phyloP scores from a whole-genome alignment of 139 green algal genomes.

The Coelastrella sp. region DNA sequence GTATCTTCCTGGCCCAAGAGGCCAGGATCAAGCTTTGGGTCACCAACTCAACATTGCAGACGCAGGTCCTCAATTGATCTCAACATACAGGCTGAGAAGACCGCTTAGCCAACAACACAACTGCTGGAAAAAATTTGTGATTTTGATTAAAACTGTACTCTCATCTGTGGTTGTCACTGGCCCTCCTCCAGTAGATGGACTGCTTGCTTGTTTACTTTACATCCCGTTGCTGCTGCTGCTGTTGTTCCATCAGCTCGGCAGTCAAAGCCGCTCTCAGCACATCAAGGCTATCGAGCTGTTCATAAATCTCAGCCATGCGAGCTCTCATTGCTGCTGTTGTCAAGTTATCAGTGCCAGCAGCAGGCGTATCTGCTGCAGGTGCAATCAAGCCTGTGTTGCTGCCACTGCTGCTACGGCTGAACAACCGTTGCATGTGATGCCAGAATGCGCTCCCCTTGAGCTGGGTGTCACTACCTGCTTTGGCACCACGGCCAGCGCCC shows the following conservation, averaged over 20 bases:
- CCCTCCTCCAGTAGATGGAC: not conserved
- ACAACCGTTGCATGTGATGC: too few relatives aligned
- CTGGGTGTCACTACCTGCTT: too few relatives aligned
- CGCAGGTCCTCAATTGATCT: too few relatives aligned
- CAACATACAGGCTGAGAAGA: not conserved
- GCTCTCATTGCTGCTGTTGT: not conserved
- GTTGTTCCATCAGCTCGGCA: conserved; percentile 20
- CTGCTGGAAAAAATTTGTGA: not conserved
- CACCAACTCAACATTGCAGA: too few relatives aligned
- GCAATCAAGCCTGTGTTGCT: not conserved
- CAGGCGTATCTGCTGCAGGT: not conserved
- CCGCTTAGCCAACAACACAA: not conserved
- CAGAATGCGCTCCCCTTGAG: too few relatives aligned
- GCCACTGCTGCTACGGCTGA: not conserved
- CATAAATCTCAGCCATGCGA: conserved; percentile 12
- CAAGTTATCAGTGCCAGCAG: not conserved
- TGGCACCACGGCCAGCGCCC: not conserved
- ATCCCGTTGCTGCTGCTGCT: not conserved
- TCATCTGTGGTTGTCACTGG: not conserved
- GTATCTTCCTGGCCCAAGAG: too few relatives aligned
- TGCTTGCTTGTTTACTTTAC: not conserved
- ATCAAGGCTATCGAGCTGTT: conserved; percentile 19
- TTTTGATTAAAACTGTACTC: too few relatives aligned
- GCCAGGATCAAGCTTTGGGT: too few relatives aligned
- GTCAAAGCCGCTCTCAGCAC: conserved; percentile 7